Evolutionary conservation across 257 asterid species (phyloP), one percentile per base, ranked within the genome.

Genomic region (Penstemon newberryi): DNA sequence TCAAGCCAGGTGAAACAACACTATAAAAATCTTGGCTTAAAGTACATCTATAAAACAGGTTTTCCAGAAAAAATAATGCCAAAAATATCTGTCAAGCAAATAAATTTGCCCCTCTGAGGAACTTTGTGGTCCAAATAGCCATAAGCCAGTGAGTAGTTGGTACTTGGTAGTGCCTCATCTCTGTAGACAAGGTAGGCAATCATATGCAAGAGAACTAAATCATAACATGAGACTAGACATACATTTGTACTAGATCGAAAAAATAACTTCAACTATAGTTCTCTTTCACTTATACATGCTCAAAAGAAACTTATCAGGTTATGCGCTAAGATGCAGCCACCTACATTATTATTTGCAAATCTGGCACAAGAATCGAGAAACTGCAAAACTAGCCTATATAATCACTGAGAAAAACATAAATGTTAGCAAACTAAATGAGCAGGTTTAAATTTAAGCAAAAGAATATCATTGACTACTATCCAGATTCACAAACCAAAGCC

Each of bases 371-470:
- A 63, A 52, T n/a, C 66, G 54, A 37, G 47, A 19, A 70, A 46
- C 40, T 11, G 63, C 37, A 12, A 44, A 50, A 33, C 57, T 8
- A 52, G 52, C 65, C 25, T 40, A 57, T 59, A 71, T 66, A 71
- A 55, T 57, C 19, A 63, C 12, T 42, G 61, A 43, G 13, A 41
- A 8, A 33, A 75, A 67, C 62, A 42, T 44, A 73, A 52, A 59
- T 13, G 4, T 60, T 7, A 42, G 37, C 45, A 64, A 57, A 59
- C 60, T 44, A 49, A 49, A 72, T 56, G 64, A 55, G 56, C 62
- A 69, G 65, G 60, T 76, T 57, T 65, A 9, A 33, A 72, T 70
- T 56, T 42, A 66, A 53, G 15, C 19, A 41, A 66, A 43, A 56
- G 50, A 50, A 61, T 63, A 60, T n/a, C 54, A 50, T 38, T 56